Evolutionary conservation across 169 alveolate species (phyloP), one percentile per base, ranked within the genome.

Genomic region (Plasmodium gaboni): DNA sequence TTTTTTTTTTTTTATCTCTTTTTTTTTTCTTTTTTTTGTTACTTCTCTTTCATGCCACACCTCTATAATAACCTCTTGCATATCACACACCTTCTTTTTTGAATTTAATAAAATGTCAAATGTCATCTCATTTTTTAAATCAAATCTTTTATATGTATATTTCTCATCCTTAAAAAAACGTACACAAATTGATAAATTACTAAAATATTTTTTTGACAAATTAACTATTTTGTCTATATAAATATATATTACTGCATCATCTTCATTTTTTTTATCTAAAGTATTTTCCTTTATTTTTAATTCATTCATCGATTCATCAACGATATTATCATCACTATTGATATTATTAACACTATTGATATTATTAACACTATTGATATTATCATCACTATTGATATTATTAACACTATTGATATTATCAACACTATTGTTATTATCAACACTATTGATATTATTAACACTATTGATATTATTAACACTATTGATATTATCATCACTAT

Each of bases 151-250:
- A 19, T 65, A 78, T 6, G 44, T 12, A 50, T 78, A 78, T 46
- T 78, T 78, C 53, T 78, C 89, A 55, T 78, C 89, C 13, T 65
- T 78, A 42, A n/a, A 50, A 42, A 78, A 78, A 9, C 89, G 48
- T 12, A 78, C 63, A 12, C 89, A 78, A 7, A 78, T 48, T 48
- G 70, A 78, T 1, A 78, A 32, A 38, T 78, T 65, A 1, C n/a
- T 69, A 32, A 65, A 78, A n/a, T 1, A 2, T 38, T 28, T 28
- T 42, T 63, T 63, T 22, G 89, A 78, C 32, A 78, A 59, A 42
- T 78, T 78, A 59, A 78, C 46, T 38, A 78, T 78, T 15, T 65
- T 64, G 42, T 78, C 78, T 22, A 78, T 57, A 24, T 78, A 78
- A 19, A 78, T 46, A 15, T 78, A 78, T 10, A 78, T 24, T 59